Evolutionary conservation across 768 basidiomycete genomes (phyloP).

Genomic region (Lentinula lateritia): DNA sequence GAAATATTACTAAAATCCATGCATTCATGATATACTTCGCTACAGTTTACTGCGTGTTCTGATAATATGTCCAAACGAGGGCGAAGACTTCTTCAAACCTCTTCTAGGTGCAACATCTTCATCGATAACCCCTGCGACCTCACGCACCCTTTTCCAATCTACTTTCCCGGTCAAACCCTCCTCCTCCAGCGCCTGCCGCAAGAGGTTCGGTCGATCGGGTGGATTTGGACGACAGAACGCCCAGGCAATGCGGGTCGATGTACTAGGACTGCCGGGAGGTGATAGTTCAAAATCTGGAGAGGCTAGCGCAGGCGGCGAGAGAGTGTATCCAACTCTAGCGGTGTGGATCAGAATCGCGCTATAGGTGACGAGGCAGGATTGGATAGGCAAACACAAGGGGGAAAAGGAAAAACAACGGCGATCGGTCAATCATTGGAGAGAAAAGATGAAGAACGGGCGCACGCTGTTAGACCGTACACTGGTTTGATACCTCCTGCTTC

Average conservation of each 20-base stretch:
- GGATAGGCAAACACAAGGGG: not conserved
- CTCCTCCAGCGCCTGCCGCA: not conserved
- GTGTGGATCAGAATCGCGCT: constrained; percentile 42
- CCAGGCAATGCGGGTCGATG: constrained; percentile 4
- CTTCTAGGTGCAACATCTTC: not conserved
- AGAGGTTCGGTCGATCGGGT: not conserved
- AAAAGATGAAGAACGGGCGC: constrained; percentile 22
- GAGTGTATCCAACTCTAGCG: constrained; percentile 39
- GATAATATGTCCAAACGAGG: too few species aligned
- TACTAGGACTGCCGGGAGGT: constrained; percentile 18
- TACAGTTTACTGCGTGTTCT: too few species aligned
- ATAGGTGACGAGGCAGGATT: not conserved
- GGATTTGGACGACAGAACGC: not conserved
- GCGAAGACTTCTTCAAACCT: too few species aligned
- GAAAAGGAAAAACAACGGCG: not conserved
- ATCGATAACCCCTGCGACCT: not conserved
- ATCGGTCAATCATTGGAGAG: not conserved
- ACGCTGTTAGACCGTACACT: constrained; percentile 88
- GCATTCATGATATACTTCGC: too few species aligned
- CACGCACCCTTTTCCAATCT: not conserved
- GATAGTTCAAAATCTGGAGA: constrained; percentile 33
- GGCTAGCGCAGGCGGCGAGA: constrained; percentile 19
- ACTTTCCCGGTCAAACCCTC: not conserved
- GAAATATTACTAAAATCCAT: too few species aligned
- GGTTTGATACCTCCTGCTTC: constrained; percentile 84